Conservation (phyloP, 2,329 filamentous ascomycete genomes). For the Thelonectria blattea region DNA sequence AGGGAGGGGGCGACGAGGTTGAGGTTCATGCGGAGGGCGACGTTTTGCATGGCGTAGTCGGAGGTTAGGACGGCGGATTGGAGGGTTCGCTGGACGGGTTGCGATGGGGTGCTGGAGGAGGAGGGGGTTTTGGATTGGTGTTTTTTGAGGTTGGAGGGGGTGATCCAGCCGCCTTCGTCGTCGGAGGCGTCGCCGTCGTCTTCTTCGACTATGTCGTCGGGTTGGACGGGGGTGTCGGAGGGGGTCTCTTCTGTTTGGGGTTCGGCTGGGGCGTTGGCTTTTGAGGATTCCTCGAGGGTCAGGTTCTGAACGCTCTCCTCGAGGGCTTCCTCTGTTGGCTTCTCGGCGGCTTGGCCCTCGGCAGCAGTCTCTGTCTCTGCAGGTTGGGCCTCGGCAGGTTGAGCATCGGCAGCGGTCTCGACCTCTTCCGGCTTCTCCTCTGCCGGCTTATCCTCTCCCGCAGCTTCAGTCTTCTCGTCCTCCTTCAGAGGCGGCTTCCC, state of each 20-base stretch:
- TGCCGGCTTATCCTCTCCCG: too few relatives aligned
- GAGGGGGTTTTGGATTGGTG: slow-evolving; percentile 72
- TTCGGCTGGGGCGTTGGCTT: slow-evolving; percentile 12
- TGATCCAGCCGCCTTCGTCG: slow-evolving; percentile 86
- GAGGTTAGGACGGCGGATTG: slow-evolving; percentile 92
- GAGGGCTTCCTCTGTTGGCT: slow-evolving; percentile 11
- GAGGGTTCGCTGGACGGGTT: slow-evolving; percentile 67
- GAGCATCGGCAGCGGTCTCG: slow-evolving; percentile 17
- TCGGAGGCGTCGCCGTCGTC: slow-evolving; percentile 53
- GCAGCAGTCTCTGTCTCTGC: slow-evolving; percentile 17
- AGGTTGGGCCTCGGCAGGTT: not conserved
- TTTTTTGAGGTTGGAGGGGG: slow-evolving; percentile 87
- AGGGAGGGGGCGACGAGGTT: slow-evolving; percentile 82
- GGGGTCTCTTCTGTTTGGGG: slow-evolving; percentile 4
- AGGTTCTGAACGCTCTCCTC: slow-evolving; percentile 34
- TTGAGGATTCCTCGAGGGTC: slow-evolving; percentile 27
- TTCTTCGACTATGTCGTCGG: slow-evolving; percentile 27
- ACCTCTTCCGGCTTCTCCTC: too few relatives aligned
- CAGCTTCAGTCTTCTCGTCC: not conserved
- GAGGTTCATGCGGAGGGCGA: slow-evolving; percentile 91
- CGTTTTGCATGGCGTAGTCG: slow-evolving; percentile 98
- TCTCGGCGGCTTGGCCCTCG: slow-evolving; percentile 7
- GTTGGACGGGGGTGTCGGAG: slow-evolving; percentile 7
- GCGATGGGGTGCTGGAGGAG: slow-evolving; percentile 50
- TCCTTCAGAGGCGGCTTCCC: slow-evolving; percentile 57